These are phyloP conservation scores for Filobasidium floriforme DNA, from an alignment of 768 basidiomycete species.

Conservation along the genomic window DNA sequence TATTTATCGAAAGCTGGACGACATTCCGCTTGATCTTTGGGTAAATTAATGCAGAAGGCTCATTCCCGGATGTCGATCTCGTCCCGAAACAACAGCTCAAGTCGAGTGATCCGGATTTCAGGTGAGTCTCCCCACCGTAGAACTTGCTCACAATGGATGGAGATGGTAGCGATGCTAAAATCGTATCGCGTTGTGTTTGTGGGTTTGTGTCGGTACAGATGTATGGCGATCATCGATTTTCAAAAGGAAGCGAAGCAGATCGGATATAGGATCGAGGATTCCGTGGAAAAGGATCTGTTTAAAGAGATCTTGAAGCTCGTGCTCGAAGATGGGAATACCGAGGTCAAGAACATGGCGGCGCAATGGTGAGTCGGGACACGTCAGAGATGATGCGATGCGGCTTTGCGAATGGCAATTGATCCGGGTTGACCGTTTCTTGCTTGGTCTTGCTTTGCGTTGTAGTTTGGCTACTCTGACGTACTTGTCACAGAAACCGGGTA, in stretches of 20 bases:
- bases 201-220: no score
- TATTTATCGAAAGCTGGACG: not conserved
- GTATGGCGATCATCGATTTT: slow-evolving; percentile 94
- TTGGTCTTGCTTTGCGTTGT: not conserved
- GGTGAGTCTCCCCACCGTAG: slow-evolving; percentile 24
- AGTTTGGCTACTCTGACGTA: slow-evolving; percentile 60
- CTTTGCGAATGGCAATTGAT: not conserved
- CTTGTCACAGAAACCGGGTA: slow-evolving; percentile 68
- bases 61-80: not conserved
- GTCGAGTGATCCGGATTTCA: slow-evolving; percentile 36
- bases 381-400: no score
- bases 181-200: no score
- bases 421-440: not conserved
- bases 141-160: slow-evolving; percentile 5
- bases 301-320: slow-evolving; percentile 76
- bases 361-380: slow-evolving; percentile 61
- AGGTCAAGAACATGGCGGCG: slow-evolving; percentile 96
- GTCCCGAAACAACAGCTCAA: slow-evolving; percentile 30
- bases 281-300: slow-evolving; percentile 73
- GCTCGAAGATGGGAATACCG: slow-evolving; percentile 80
- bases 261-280: slow-evolving; percentile 70
- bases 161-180: not conserved
- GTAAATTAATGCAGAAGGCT: no score
- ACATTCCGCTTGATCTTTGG: not conserved
- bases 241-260: slow-evolving; percentile 14